Evolutionary conservation across 2,329 filamentous ascomycete genomes (phyloP), one percentile per base, ranked within the genome.

Genomic region (Aspergillus sp.): DNA sequence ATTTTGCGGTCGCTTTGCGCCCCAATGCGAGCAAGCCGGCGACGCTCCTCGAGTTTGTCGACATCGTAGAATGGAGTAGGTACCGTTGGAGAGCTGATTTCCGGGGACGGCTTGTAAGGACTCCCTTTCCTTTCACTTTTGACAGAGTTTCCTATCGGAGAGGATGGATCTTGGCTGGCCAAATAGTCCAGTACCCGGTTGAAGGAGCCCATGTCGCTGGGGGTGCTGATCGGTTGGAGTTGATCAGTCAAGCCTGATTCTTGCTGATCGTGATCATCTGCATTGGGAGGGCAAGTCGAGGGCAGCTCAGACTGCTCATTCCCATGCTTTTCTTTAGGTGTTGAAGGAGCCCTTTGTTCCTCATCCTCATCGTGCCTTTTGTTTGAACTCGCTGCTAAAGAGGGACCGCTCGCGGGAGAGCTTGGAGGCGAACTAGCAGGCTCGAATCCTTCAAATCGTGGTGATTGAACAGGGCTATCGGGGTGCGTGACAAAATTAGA

Each of bases 61-160:
- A 68, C 62, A 41, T 75, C 68, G 53, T 71, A 74, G 54, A 76
- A 76, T 7, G 74, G 74, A 61, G 76, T 75, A 2, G 69, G 69
- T 7, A 76, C 69, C 7, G 63, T 47, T 1, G 66, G 67, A 22
- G 48, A 57, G 9, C 25, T 38, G n/a, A 31, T 30, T 11, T 60
- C 22, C 4, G 63, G 66, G 3, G 55, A 46, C 8, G 22, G 49
- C 34, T 61, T 61, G 2, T 3, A 34, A n/a, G 54, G 50, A n/a
- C 55, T 60, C 13, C 46, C 59, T 25, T 30, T 31, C 25, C 22
- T 31, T 31, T 50, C 50, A 47, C 34, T 62, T 47, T 50, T 66
- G n/a, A 45, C 43, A 34, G 28, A 54, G 47, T 34, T 62, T 47
- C 46, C 64, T 15, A 45, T 43, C 30, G 28, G 61, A 46, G 52